Evolutionary conservation across 179 eudicot species (phyloP).

Genomic region (Monotropa hypopitys): DNA sequence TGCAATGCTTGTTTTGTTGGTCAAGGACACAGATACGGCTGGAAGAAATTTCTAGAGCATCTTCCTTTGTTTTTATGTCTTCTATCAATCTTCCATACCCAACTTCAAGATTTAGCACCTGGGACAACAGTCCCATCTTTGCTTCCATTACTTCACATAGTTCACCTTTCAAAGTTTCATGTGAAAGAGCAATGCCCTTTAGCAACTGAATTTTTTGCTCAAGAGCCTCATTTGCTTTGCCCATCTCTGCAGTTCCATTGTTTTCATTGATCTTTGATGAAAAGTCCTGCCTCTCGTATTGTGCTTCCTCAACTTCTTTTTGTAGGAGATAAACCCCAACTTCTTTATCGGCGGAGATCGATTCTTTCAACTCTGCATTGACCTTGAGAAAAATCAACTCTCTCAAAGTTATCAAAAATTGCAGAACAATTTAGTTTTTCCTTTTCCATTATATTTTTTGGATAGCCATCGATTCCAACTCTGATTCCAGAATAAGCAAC

Average conservation of each 20-base stretch:
- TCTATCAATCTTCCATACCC: constrained; percentile 14
- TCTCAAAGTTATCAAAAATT: constrained; percentile 32
- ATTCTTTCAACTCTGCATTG: constrained; percentile 28
- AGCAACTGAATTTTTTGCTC: constrained; percentile 16
- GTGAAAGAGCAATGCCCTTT: constrained; percentile 13
- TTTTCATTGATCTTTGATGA: constrained; percentile 9
- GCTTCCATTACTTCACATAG: constrained; percentile 18
- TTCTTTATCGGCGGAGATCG: constrained; percentile 36
- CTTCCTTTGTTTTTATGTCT: constrained; percentile 23
- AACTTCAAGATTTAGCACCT: constrained; percentile 25
- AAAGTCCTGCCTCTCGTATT: constrained; percentile 15
- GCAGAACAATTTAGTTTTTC: constrained; percentile 14
- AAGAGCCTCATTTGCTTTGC: constrained; percentile 13
- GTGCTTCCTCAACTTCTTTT: constrained; percentile 22
- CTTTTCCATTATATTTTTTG: constrained; percentile 21
- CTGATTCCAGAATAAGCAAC: constrained; percentile 39
- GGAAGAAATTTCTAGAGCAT: constrained; percentile 25
- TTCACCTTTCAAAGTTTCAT: constrained; percentile 15
- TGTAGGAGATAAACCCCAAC: constrained; percentile 24
- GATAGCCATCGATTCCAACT: constrained; percentile 33
- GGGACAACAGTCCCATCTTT: constrained; percentile 25
- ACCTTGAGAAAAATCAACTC: constrained; percentile 32
- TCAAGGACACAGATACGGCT: constrained; percentile 20
- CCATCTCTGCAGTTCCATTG: constrained; percentile 5
- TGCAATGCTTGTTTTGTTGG: constrained; percentile 19